Base-by-base conservation (phyloP, 83 land plant species). In the Thuja plicata region DNA sequence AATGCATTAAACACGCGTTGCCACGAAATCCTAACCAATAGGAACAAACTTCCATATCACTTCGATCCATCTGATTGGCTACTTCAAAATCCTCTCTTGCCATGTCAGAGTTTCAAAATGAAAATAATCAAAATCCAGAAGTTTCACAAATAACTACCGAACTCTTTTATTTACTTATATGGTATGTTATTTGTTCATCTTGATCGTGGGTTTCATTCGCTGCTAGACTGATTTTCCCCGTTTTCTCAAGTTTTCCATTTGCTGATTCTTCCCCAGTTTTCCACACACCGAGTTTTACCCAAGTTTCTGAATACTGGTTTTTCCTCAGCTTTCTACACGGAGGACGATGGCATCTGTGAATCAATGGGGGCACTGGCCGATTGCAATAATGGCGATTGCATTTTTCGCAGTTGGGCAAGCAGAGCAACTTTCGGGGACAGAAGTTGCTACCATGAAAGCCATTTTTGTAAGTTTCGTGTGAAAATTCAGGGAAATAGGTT, bases 391-490 rank as follows among this genome's bases (percentile, higher is more conserved):
- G 16, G 38, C 35, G 17, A 11, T 77, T 11, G 16, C 0, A 15
- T 37, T 35, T 0, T 5, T 77, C 24, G 43, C 40, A 34, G 40
- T 0, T 3, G 80, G 40, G 17, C 80, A 3, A 13, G 34, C 80
- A 0, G 43, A 77, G 38, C 37, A 77, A 77, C 37, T 77, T 15
- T 13, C 80, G 16, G 5, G 34, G 62, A 37, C 80, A 4, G 41
- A 48, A 76, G 86, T 91, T 17, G 87, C 93, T 19, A 88, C 90
- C 32, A 89, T 89, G n/a, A 91, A 94, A 86, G 97, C 92, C 7
- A 88, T 95, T 38, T 94, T 93, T 73, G 94, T 93, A 86, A 52
- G 94, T 34, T 46, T 88, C 52, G 10, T n/a, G 5, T 43, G 41
- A 32, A 2, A 74, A 16, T 55, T 71, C 19, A 74, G 17, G 17